Conservation (phyloP, 768 basidiomycete species). For the Trametes elegans region DNA sequence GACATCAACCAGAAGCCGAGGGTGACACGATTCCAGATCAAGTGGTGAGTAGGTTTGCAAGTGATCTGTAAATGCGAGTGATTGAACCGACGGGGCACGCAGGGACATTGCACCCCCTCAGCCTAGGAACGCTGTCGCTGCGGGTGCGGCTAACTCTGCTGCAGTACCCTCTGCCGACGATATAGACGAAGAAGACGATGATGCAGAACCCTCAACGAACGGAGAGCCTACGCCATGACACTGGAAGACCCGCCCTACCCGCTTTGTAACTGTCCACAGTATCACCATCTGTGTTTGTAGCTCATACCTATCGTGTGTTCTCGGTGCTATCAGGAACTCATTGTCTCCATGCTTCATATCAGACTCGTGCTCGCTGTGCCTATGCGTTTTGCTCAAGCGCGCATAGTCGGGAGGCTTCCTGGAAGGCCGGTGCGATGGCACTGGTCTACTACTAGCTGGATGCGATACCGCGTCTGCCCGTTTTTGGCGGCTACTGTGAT, state of each 20-base stretch:
- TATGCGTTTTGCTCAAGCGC: too few species aligned
- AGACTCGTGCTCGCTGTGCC: too few species aligned
- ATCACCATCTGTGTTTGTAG: conserved; percentile 16
- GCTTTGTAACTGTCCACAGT: conserved; percentile 1
- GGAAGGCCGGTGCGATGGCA: too few species aligned
- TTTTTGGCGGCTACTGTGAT: too few species aligned
- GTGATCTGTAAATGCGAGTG: neutral
- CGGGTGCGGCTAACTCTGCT: conserved; percentile 68
- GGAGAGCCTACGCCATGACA: conserved; percentile 21
- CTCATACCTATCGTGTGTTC: conserved; percentile 11
- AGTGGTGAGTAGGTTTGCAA: conserved; percentile 53
- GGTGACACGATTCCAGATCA: conserved; percentile 90
- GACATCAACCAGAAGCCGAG: conserved; percentile 90
- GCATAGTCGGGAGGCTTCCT: too few species aligned
- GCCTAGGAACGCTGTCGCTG: conserved; percentile 36
- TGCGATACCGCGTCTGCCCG: too few species aligned
- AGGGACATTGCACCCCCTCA: conserved; percentile 68
- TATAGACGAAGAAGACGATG: conserved; percentile 48
- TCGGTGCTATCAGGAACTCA: neutral
- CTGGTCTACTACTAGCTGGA: too few species aligned
- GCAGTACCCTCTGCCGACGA: conserved; percentile 74
- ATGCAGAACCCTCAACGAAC: conserved; percentile 18
- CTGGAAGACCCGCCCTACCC: neutral
- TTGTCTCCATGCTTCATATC: neutral
- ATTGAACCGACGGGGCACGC: neutral